These are phyloP conservation scores for Dillenia suffruticosa DNA, from an alignment of 164 flowering plant genomes.

Conservation along the genomic window DNA sequence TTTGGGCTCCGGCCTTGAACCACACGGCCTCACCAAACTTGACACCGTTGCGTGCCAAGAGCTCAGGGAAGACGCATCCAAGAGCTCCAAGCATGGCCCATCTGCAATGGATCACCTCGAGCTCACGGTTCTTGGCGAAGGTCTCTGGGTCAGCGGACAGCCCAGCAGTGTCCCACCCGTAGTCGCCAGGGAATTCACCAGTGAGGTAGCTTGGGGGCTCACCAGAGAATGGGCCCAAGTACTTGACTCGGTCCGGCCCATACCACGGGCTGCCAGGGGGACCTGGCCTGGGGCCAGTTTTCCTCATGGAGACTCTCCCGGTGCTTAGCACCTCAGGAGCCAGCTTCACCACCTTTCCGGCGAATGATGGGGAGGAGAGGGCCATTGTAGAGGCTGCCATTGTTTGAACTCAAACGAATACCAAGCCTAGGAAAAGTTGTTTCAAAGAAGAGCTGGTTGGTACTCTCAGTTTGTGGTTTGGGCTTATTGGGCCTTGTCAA, in stretches of 20 bases:
- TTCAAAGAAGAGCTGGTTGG: not conserved
- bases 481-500: not conserved
- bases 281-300: slow-evolving; percentile 14
- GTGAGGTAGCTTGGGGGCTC: slow-evolving; percentile 46
- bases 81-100: slow-evolving; percentile 55
- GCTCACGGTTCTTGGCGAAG: slow-evolving; percentile 47
- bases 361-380: slow-evolving; percentile 36
- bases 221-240: slow-evolving; percentile 48
- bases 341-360: slow-evolving; percentile 36
- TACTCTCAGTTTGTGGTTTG: not conserved
- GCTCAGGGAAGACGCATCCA: slow-evolving; percentile 44
- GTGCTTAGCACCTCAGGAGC: slow-evolving; percentile 22
- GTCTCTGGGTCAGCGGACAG: slow-evolving; percentile 52
- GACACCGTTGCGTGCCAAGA: slow-evolving; percentile 36
- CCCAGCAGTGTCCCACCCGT: slow-evolving; percentile 59
- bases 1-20: slow-evolving; percentile 51
- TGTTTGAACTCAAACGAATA: slow-evolving; percentile 2
- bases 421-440: not conserved
- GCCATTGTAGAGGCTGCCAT: slow-evolving; percentile 38
- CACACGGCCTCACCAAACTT: slow-evolving; percentile 46
- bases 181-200: slow-evolving; percentile 55
- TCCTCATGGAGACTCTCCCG: slow-evolving; percentile 40
- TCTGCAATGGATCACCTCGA: slow-evolving; percentile 43
- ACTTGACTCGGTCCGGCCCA: slow-evolving; percentile 38
- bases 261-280: slow-evolving; percentile 42